These are phyloP conservation scores for Amauroascus niger DNA, from an alignment of 2,329 filamentous ascomycete species.

Conservation along the genomic window DNA sequence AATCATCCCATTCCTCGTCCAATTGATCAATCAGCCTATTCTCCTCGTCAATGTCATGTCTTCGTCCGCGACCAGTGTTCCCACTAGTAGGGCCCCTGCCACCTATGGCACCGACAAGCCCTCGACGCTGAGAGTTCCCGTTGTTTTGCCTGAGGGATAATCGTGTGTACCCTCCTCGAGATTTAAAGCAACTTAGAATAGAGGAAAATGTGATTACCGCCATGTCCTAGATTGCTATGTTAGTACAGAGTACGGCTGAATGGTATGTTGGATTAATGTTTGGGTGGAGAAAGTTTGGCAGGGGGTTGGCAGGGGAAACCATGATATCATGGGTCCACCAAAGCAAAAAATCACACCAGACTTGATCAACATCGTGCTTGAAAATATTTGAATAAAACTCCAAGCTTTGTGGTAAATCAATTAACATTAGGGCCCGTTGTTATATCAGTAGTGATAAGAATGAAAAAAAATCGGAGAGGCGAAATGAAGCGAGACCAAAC, in stretches of 20 bases:
- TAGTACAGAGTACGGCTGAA: slow-evolving; percentile 2
- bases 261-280: neutral
- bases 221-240: slow-evolving; percentile 33
- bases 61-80: slow-evolving; percentile 29
- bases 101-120: slow-evolving; percentile 31
- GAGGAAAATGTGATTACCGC: slow-evolving; percentile 40
- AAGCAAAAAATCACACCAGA: neutral
- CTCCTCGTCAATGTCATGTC: slow-evolving; percentile 60
- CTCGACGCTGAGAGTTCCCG: slow-evolving; percentile 17
- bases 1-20: slow-evolving; percentile 94
- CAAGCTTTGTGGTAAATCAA: neutral
- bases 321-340: neutral
- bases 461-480: neutral
- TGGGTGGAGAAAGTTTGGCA: slow-evolving; percentile 1
- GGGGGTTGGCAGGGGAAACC: neutral
- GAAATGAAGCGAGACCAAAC: neutral
- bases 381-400: neutral
- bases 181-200: slow-evolving; percentile 29
- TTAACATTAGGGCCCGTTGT: neutral
- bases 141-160: slow-evolving; percentile 21
- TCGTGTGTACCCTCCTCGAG: slow-evolving; percentile 28
- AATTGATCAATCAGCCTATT: slow-evolving; percentile 91
- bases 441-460: neutral
- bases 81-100: slow-evolving; percentile 25
- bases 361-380: neutral